Percentiles rank a stretch among this genome's conserved stretches.
Conservation (phyloP, 208 protist genomes). For the Acanthamoeba triangularis region DNA sequence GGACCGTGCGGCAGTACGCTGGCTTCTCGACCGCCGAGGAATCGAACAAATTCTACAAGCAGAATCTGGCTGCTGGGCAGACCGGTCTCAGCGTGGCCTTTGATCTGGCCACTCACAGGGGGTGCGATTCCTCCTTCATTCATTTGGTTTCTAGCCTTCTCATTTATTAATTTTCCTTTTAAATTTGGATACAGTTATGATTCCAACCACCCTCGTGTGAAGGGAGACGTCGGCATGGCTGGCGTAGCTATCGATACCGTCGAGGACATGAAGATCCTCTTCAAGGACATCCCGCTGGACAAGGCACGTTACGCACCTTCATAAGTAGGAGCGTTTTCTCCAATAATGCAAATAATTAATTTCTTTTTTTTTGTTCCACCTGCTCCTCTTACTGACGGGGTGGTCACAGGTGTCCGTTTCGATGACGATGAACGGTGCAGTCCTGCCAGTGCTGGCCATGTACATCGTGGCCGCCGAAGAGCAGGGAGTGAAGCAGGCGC, state of each 20-base stretch:
- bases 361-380: too few relatives aligned
- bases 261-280: slow-evolving; percentile 94
- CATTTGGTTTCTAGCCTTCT: background rate
- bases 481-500: slow-evolving; percentile 93
- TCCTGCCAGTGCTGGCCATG: slow-evolving; percentile 97
- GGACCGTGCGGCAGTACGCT: slow-evolving; percentile 98
- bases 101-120: slow-evolving; percentile 97
- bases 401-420: slow-evolving; percentile 92
- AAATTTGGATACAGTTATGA: slow-evolving; percentile 93
- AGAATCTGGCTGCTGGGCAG: slow-evolving; percentile 95
- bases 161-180: background rate
- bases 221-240: slow-evolving; percentile 98
- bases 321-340: too few relatives aligned
- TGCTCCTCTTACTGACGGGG: background rate
- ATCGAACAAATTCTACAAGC: slow-evolving; percentile 97
- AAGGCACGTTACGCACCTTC: slow-evolving; percentile 83
- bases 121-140: slow-evolving; percentile 75
- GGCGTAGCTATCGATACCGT: slow-evolving; percentile 97
- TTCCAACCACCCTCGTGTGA: slow-evolving; percentile 96
- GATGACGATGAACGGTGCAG: slow-evolving; percentile 99
- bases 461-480: slow-evolving; percentile 97
- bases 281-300: slow-evolving; percentile 96
- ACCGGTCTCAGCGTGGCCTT: slow-evolving; percentile 97
- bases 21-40: slow-evolving; percentile 97
- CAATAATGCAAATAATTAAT: too few relatives aligned